Conservation (phyloP, 164 flowering plant species). For the Vitis vinifera region DNA sequence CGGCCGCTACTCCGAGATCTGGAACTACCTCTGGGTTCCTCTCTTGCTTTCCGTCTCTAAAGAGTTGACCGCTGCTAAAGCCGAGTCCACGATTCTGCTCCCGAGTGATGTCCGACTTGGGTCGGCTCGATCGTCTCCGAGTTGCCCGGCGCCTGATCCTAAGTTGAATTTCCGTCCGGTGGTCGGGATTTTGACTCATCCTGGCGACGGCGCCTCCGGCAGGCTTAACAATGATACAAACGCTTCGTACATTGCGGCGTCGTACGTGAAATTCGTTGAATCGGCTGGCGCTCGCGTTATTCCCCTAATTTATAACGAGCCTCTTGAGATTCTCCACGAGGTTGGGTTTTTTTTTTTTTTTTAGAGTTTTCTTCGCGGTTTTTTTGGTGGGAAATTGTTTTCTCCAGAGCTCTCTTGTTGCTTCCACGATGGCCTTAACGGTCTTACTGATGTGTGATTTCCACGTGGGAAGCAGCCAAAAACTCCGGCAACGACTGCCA, state of each 20-base stretch:
- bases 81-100: constrained; percentile 39
- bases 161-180: constrained; percentile 75
- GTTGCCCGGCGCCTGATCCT: constrained; percentile 53
- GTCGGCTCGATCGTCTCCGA: constrained; percentile 5
- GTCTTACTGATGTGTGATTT: too few species aligned
- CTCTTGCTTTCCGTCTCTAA: constrained; percentile 45
- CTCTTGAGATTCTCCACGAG: constrained; percentile 49
- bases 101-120: constrained; percentile 22
- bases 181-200: constrained; percentile 89
- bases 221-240: constrained; percentile 57
- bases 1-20: constrained; percentile 22
- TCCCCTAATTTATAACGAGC: constrained; percentile 90
- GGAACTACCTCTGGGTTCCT: constrained; percentile 54
- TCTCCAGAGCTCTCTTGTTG: too few species aligned
- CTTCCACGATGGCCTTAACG: too few species aligned
- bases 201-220: constrained; percentile 97
- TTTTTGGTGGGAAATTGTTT: background rate
- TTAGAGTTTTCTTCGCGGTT: background rate
- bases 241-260: constrained; percentile 93
- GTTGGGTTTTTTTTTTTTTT: constrained; percentile 27
- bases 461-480: too few species aligned
- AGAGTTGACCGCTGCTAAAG: constrained; percentile 31
- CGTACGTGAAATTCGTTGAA: constrained; percentile 93
- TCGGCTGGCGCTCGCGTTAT: constrained; percentile 96
- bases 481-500: too few species aligned